Percentiles rank a stretch among this genome's conserved stretches.
Evolutionary conservation across 495 filamentous ascomycete genomes (phyloP).

Genomic region (Cryomyces antarcticus): DNA sequence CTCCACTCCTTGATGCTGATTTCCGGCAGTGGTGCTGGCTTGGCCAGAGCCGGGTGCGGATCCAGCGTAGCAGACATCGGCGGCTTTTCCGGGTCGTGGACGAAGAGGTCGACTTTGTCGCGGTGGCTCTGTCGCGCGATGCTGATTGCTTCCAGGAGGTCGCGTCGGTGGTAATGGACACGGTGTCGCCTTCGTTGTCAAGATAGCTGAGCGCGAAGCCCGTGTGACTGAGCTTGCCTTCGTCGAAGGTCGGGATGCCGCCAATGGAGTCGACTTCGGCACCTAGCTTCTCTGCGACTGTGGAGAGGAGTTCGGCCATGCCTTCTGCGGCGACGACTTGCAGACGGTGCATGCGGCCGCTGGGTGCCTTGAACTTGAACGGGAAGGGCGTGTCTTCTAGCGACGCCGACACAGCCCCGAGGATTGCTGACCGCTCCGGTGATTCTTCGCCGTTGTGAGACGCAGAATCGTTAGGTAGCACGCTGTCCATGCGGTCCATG

Average conservation of each 20-base stretch:
- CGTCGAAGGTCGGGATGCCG: conserved; percentile 48
- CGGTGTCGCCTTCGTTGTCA: conserved; percentile 92
- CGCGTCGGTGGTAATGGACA: conserved; percentile 90
- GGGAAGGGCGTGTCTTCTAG: conserved; percentile 62
- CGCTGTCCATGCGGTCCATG: conserved; percentile 53
- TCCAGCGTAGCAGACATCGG: conserved; percentile 48
- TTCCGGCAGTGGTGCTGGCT: conserved; percentile 34
- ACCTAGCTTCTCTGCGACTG: conserved; percentile 71
- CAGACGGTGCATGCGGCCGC: conserved; percentile 81
- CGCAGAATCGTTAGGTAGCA: conserved; percentile 82
- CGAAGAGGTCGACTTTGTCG: conserved; percentile 93
- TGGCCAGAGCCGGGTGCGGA: conserved; percentile 37
- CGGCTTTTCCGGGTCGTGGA: conserved; percentile 79
- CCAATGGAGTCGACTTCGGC: conserved; percentile 73
- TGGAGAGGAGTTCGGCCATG: conserved; percentile 58
- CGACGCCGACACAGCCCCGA: conserved; percentile 27
- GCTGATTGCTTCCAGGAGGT: conserved; percentile 75
- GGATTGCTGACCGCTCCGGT: conserved; percentile 41
- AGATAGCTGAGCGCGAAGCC: conserved; percentile 92
- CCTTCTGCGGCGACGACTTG: conserved; percentile 67
- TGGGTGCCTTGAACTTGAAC: conserved; percentile 99
- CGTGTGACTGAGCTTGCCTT: conserved; percentile 56
- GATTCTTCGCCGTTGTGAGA: conserved; percentile 76
- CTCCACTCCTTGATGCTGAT: conserved; percentile 39
- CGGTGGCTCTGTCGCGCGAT: conserved; percentile 53